phyloP scores from a whole-genome alignment of 805 yeast genomes.

The Candida maesae region DNA sequence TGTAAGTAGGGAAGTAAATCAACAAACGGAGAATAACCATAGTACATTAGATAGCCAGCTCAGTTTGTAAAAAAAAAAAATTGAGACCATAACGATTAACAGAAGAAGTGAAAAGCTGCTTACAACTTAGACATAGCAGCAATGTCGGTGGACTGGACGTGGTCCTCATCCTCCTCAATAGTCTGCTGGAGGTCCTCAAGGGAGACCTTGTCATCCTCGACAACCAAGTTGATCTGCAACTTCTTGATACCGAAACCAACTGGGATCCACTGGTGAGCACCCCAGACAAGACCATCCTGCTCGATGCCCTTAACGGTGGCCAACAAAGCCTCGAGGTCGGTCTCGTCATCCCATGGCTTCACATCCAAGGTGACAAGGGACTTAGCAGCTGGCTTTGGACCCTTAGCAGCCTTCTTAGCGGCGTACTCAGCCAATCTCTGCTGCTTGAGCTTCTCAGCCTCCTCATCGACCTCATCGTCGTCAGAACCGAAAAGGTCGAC shows the following conservation, averaged over 20 bases:
- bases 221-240: constrained; percentile 96
- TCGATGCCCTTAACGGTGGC: constrained; percentile 82
- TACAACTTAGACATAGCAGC: constrained; percentile 98
- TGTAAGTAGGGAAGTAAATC: too few species aligned
- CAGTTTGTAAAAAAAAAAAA: constrained; percentile 1
- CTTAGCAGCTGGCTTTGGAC: constrained; percentile 98
- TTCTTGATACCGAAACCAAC: constrained; percentile 99
- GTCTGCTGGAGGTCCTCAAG: constrained; percentile 78
- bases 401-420: constrained; percentile 95
- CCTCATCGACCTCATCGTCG: constrained; percentile 92
- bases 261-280: constrained; percentile 94
- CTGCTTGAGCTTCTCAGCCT: constrained; percentile 95
- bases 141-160: constrained; percentile 97
- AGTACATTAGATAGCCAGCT: constrained; percentile 18
- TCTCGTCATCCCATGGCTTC: constrained; percentile 99
- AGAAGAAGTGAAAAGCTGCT: constrained; percentile 28
- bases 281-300: constrained; percentile 96
- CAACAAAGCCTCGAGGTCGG: constrained; percentile 84
- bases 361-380: constrained; percentile 95
- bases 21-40: constrained; percentile 6
- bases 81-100: constrained; percentile 4
- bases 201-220: constrained; percentile 96
- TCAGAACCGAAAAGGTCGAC: constrained; percentile 93
- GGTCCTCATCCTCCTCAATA: constrained; percentile 92
- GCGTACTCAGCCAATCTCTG: constrained; percentile 97